Percentiles rank a stretch among this genome's conserved stretches.
These are phyloP conservation scores for Ampelocalamus luodianensis DNA, from an alignment of 176 grass and related monocot species.

Conservation along the genomic window DNA sequence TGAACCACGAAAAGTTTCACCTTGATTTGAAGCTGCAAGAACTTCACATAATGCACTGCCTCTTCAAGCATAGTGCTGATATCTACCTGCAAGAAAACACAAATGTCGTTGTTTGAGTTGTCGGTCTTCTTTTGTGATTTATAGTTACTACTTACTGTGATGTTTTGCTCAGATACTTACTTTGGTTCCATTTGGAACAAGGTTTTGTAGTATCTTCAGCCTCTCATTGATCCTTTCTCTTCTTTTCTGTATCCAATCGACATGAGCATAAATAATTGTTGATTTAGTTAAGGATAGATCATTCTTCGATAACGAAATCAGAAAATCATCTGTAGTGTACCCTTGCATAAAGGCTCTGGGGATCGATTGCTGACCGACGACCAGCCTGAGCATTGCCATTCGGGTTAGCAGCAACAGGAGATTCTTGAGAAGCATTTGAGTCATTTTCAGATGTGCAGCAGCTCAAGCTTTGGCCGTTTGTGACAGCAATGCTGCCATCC, in stretches of 20 bases:
- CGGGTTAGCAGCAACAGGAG: constrained; percentile 32
- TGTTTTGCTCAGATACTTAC: constrained; percentile 51
- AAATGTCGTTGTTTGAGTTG: constrained; percentile 25
- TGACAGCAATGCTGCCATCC: constrained; percentile 29
- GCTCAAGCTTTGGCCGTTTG: constrained; percentile 42
- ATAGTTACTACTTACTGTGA: not conserved
- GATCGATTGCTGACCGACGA: constrained; percentile 53
- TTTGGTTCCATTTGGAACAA: constrained; percentile 92
- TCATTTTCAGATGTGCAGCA: constrained; percentile 64
- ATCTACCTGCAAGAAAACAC: constrained; percentile 61
- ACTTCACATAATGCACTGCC: constrained; percentile 85
- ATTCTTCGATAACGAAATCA: too few species aligned
- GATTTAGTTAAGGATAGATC: constrained; percentile 16
- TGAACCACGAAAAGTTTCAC: constrained; percentile 32
- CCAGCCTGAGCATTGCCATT: constrained; percentile 52
- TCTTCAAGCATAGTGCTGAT: constrained; percentile 97
- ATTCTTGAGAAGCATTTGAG: constrained; percentile 52
- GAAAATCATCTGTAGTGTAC: constrained; percentile 51
- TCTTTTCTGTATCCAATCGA: constrained; percentile 67
- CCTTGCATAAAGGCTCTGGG: constrained; percentile 90
- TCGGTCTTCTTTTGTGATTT: not conserved
- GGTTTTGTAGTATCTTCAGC: constrained; percentile 73
- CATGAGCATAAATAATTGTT: constrained; percentile 41
- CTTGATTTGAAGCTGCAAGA: constrained; percentile 89
- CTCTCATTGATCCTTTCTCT: constrained; percentile 88